Conservation (phyloP, 1,139 yeast species). For the Saccharomyces hybrid region DNA sequence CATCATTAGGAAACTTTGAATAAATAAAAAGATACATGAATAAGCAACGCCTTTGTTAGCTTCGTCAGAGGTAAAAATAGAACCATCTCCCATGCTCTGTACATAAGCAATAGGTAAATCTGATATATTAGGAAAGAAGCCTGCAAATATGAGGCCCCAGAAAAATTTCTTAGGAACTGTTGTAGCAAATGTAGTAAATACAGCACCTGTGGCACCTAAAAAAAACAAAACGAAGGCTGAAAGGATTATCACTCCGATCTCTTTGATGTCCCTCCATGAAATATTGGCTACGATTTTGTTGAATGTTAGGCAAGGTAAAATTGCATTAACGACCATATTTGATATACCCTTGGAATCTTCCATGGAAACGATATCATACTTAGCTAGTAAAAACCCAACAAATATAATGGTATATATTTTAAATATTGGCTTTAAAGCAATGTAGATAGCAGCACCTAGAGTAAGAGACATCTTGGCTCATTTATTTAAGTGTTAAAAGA, state of each 20-base stretch:
- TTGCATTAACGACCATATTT: slow-evolving; percentile 58
- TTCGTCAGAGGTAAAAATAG: slow-evolving; percentile 46
- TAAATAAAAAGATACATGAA: slow-evolving; percentile 64
- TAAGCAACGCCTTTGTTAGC: slow-evolving; percentile 76
- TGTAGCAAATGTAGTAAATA: slow-evolving; percentile 29
- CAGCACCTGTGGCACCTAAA: slow-evolving; percentile 38
- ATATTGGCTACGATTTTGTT: slow-evolving; percentile 65
- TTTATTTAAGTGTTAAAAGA: background rate
- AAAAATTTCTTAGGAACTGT: slow-evolving; percentile 66
- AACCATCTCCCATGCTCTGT: slow-evolving; percentile 67
- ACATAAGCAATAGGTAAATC: slow-evolving; percentile 87
- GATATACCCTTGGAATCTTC: slow-evolving; percentile 70
- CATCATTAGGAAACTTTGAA: slow-evolving; percentile 62
- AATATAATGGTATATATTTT: slow-evolving; percentile 73
- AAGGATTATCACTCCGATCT: slow-evolving; percentile 64
- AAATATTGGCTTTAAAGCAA: slow-evolving; percentile 79
- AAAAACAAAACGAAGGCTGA: slow-evolving; percentile 56
- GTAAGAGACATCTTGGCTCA: slow-evolving; percentile 25
- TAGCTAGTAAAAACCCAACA: slow-evolving; percentile 62
- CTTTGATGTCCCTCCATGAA: slow-evolving; percentile 62
- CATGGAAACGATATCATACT: slow-evolving; percentile 57
- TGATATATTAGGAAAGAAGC: slow-evolving; percentile 71
- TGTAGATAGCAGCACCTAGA: slow-evolving; percentile 65
- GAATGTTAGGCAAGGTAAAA: slow-evolving; percentile 74
- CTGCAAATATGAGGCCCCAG: slow-evolving; percentile 67